Evolutionary conservation across 345 rosid genomes (phyloP), one percentile per base, ranked within the genome.

Genomic region (Cardamine resedifolia): DNA sequence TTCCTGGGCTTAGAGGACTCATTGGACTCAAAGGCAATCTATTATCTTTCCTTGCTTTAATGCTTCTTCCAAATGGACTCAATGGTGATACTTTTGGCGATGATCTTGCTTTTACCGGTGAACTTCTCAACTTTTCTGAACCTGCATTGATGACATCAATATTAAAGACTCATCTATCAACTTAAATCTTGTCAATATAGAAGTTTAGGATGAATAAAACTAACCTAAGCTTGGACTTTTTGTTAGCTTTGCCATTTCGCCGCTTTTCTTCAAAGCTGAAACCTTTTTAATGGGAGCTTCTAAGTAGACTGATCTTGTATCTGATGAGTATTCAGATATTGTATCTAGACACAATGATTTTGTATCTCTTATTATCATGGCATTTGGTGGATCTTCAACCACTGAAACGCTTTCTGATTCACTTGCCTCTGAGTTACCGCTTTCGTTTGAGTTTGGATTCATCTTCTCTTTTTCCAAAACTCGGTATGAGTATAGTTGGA

Each of bases 401-500:
- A 41, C 68, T 14, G 85, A 83, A 59, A 56, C 21, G 38, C 30
- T 65, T 68, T 73, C 86, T 4, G 89, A 67, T 28, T 71, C 81
- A 39, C 74, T 43, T 11, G 67, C 60, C 26, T 89, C 86, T 21
- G 56, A 76, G 24, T 57, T 72, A 69, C 72, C 58, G 5, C 45
- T 28, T 12, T 77, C 82, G 55, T 73, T 73, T 6, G 59, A 58
- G 71, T 59, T 69, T n/a, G 75, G 31, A 60, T 66, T 59, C 71
- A 72, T 76, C 70, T 79, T 91, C 61, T 87, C 93, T 75, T 64
- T 83, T 78, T 91, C 96, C 2, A 53, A 69, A 24, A 89, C 67
- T 34, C 81, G 83, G 45, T 88, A 91, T 21, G 85, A 83, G 75
- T 87, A 94, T 74, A 91, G 83, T 27, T 94, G 91, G 58, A 91